These are phyloP conservation scores for Podaxis carcinomalis DNA, from an alignment of 768 basidiomycete species.

Conservation along the genomic window DNA sequence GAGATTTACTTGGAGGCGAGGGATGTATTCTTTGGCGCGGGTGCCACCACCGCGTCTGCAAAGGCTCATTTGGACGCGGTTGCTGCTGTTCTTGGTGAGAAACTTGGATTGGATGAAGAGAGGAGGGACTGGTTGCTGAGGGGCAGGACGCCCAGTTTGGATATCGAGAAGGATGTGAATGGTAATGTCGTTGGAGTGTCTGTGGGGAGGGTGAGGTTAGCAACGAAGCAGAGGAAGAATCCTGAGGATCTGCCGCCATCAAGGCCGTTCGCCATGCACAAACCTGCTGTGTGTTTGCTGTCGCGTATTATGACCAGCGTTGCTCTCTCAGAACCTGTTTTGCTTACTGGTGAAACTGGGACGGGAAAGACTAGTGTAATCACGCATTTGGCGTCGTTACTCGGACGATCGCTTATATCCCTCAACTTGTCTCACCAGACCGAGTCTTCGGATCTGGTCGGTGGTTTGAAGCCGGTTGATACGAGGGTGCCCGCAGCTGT, in stretches of 20 bases:
- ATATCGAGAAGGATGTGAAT: constrained; percentile 64
- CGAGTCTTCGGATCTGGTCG: constrained; percentile 89
- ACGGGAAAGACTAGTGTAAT: constrained; percentile 96
- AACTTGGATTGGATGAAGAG: constrained; percentile 66
- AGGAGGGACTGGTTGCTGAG: constrained; percentile 66
- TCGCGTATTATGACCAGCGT: constrained; percentile 77
- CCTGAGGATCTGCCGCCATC: constrained; percentile 25
- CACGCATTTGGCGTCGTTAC: constrained; percentile 78
- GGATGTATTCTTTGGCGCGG: constrained; percentile 88
- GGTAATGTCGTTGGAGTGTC: constrained; percentile 53
- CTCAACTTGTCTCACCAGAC: constrained; percentile 96
- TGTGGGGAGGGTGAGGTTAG: constrained; percentile 60
- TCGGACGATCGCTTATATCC: constrained; percentile 74
- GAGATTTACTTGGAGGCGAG: constrained; percentile 85
- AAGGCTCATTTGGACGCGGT: constrained; percentile 47
- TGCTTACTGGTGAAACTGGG: constrained; percentile 97
- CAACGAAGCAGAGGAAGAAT: constrained; percentile 35
- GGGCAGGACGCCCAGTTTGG: constrained; percentile 63
- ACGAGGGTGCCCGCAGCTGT: constrained; percentile 70
- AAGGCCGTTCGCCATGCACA: constrained; percentile 85
- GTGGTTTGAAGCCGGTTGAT: constrained; percentile 96
- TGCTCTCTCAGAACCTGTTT: constrained; percentile 72
- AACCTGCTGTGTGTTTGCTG: constrained; percentile 74
- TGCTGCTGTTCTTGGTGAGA: constrained; percentile 49
- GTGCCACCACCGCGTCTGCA: constrained; percentile 47